Percentiles rank a stretch among this genome's conserved stretches.
These are phyloP conservation scores for Termitomyces sp. DNA, from an alignment of 768 basidiomycete species.

Conservation along the genomic window DNA sequence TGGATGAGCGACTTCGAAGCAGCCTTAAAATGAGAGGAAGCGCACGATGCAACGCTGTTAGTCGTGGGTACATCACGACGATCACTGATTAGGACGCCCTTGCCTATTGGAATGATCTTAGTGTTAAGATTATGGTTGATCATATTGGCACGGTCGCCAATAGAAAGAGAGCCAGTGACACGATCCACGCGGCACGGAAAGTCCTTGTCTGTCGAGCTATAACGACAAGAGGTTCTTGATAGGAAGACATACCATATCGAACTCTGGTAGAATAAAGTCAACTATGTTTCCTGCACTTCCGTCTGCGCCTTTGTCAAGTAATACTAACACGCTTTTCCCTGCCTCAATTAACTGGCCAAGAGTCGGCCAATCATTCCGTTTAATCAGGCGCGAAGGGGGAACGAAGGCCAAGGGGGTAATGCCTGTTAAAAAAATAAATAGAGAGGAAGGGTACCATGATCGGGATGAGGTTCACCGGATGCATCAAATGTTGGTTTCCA, in stretches of 20 bases:
- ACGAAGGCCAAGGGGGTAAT: slow-evolving; percentile 42
- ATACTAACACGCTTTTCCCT: slow-evolving; percentile 40
- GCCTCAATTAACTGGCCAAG: slow-evolving; percentile 53
- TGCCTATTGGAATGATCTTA: slow-evolving; percentile 23
- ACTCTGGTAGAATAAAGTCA: slow-evolving; percentile 34
- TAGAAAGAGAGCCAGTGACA: slow-evolving; percentile 27
- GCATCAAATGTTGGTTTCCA: slow-evolving; percentile 50
- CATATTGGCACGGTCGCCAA: slow-evolving; percentile 33
- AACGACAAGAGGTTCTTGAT: slow-evolving; percentile 15
- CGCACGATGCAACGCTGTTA: slow-evolving; percentile 24
- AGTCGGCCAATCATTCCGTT: slow-evolving; percentile 54
- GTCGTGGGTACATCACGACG: slow-evolving; percentile 20
- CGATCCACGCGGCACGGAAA: slow-evolving; percentile 39
- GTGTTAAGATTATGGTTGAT: slow-evolving; percentile 41
- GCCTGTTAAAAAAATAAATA: slow-evolving; percentile 17
- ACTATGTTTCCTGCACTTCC: slow-evolving; percentile 17
- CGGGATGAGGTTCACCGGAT: slow-evolving; percentile 13
- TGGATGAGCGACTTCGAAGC: not conserved
- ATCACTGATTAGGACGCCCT: slow-evolving; percentile 24
- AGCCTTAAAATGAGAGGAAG: not conserved
- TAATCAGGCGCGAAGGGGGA: slow-evolving; percentile 39
- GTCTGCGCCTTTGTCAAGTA: slow-evolving; percentile 32
- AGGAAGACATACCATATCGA: slow-evolving; percentile 25
- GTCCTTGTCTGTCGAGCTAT: slow-evolving; percentile 28
- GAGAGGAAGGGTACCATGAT: too few relatives aligned